Evolutionary conservation across 441 rosid genomes (phyloP), one percentile per base, ranked within the genome.

Genomic region (Bruguiera hainesii): DNA sequence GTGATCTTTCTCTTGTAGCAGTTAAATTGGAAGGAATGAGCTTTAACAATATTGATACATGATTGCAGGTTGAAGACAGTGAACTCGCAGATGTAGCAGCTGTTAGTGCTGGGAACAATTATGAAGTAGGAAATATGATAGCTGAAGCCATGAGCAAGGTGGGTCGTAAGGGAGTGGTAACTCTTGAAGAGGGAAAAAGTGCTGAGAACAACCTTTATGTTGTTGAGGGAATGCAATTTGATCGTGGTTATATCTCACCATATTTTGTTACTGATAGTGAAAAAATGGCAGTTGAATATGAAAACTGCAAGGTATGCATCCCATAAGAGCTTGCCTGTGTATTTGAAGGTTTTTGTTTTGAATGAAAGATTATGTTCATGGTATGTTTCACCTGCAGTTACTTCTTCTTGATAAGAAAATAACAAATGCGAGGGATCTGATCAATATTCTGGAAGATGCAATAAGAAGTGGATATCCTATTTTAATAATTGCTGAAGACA

Each of bases 141-240:
- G 99, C 99, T 10, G 99, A 95, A 79, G 99, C 99, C 37, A 73
- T 95, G 93, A 92, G 97, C 67, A 92, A 81, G 82, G 99, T 95
- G 8, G 99, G 99, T n/a, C 80, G 98, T 61, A 95, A 91, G 83
- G 99, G 99, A 74, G 99, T 95, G 64, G 96, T 95, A 58, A 95
- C 98, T 16, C 96, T 95, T 48, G 98, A 95, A 78, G 98, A 91
- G 81, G 99, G 99, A 15, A 91, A 86, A 80, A 91, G 99, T 57
- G 95, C 98, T 0, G 99, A 95, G 51, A 95, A 95, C 76, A 82
- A 71, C 21, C 94, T 95, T n/a, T 95, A 95, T 70, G 96, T 92
- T 15, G 98, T 95, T 52, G 99, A 95, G 81, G 99, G 99, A 71
- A 95, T 92, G 99, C 99, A 95, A 65, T 95, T 95, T 73, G 99